phyloP scores from a whole-genome alignment of 495 filamentous ascomycete genomes.

The Trichoderma parareesei region DNA sequence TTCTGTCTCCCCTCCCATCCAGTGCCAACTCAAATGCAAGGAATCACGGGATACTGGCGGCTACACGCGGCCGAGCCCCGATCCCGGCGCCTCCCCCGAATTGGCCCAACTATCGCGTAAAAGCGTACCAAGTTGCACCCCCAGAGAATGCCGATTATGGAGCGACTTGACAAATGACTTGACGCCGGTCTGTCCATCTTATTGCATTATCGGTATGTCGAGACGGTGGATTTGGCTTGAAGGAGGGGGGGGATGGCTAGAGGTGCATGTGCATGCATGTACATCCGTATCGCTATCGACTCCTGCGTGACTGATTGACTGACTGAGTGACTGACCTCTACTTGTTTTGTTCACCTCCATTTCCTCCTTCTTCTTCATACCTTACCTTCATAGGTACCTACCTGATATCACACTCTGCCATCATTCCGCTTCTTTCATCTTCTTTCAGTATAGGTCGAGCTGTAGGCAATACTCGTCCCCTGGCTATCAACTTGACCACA shows the following conservation, averaged over 20 bases:
- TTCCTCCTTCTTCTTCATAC: neutral
- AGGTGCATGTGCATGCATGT: neutral
- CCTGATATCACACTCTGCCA: too few species aligned
- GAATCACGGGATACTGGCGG: neutral
- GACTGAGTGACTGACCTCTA: neutral
- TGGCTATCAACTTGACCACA: neutral
- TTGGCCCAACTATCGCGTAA: slow-evolving; percentile 2
- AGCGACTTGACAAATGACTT: neutral
- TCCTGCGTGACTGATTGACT: neutral
- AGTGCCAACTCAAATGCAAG: neutral
- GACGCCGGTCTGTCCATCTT: neutral
- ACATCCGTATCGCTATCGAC: neutral
- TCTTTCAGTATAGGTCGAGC: neutral
- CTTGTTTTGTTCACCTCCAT: neutral
- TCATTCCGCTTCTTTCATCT: too few species aligned
- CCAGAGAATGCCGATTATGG: neutral
- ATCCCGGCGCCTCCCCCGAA: neutral
- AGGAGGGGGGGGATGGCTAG: neutral
- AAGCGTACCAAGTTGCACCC: neutral
- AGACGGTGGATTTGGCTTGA: neutral
- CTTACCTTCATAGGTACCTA: too few species aligned
- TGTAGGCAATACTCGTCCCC: neutral
- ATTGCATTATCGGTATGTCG: slow-evolving; percentile 1
- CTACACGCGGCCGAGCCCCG: neutral
- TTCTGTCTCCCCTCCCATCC: neutral